Conservation (phyloP, 2,329 filamentous ascomycete genomes). For the Mariannaea elegans region DNA sequence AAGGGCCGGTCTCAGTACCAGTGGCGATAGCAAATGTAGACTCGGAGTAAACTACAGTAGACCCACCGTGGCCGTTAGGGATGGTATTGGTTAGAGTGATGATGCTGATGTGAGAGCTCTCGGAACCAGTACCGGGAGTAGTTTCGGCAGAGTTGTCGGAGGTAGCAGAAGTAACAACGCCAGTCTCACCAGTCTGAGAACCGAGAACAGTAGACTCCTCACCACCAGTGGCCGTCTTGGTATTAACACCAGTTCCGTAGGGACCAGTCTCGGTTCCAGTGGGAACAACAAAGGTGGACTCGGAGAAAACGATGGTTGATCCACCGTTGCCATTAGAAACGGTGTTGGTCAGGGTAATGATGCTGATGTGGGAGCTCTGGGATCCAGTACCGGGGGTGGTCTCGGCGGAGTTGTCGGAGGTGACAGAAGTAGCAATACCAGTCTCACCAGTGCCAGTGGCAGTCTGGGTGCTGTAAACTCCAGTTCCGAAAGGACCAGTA, state of each 20-base stretch:
- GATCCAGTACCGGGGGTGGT: background rate
- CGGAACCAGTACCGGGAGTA: background rate
- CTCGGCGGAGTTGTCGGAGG: background rate
- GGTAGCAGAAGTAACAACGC: background rate
- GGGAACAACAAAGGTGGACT: constrained; percentile 15
- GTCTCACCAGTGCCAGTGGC: constrained; percentile 1
- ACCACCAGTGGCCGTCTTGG: background rate
- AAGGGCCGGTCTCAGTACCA: constrained; percentile 7
- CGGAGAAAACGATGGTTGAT: constrained; percentile 14
- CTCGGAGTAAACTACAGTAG: constrained; percentile 16
- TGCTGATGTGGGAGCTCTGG: constrained; percentile 10
- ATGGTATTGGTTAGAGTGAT: constrained; percentile 15
- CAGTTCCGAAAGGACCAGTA: constrained; percentile 3
- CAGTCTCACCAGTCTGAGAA: constrained; percentile 1
- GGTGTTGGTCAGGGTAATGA: constrained; percentile 15
- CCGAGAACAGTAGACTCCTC: background rate
- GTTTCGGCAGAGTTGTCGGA: constrained; percentile 2
- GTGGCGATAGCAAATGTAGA: constrained; percentile 21
- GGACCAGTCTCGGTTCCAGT: constrained; percentile 17
- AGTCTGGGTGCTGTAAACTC: background rate
- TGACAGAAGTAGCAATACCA: background rate
- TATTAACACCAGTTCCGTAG: constrained; percentile 1
- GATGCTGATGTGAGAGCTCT: constrained; percentile 11
- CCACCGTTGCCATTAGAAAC: constrained; percentile 10
- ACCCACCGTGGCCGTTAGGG: constrained; percentile 10